phyloP scores from a whole-genome alignment of 768 basidiomycete genomes.

The Tylopilus plumbeoviolaceoides region DNA sequence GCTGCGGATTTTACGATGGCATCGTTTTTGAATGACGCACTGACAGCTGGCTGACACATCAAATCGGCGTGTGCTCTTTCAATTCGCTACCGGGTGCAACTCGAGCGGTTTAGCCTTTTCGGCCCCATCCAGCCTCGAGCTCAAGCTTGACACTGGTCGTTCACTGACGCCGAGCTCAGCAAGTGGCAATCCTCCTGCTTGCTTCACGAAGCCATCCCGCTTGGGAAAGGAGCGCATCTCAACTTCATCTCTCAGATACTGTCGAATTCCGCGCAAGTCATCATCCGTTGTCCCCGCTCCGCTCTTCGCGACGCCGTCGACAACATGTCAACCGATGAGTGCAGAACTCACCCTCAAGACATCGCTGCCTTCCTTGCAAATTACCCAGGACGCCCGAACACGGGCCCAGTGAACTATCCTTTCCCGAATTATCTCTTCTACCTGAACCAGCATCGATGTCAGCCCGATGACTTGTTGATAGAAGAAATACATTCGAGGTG shows the following conservation, averaged over 20 bases:
- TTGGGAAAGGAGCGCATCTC: neutral
- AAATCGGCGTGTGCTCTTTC: neutral
- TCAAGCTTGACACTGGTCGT: neutral
- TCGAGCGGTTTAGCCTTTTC: slow-evolving; percentile 18
- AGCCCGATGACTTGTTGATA: slow-evolving; percentile 57
- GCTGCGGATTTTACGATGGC: neutral
- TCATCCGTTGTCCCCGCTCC: slow-evolving; percentile 9
- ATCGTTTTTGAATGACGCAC: too few species aligned
- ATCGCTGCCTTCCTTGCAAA: slow-evolving; percentile 24
- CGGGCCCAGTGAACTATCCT: slow-evolving; percentile 6
- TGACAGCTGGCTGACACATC: neutral
- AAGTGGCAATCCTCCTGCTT: neutral
- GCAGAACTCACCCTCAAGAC: slow-evolving; percentile 16
- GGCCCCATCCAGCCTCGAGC: too few species aligned
- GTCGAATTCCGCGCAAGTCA: slow-evolving; percentile 2
- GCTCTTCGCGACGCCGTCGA: neutral
- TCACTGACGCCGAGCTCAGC: slow-evolving; percentile 3
- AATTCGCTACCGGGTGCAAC: neutral
- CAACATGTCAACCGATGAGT: slow-evolving; percentile 14
- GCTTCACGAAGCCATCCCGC: neutral
- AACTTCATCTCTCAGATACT: neutral
- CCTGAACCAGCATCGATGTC: slow-evolving; percentile 49
- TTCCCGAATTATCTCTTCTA: slow-evolving; percentile 60
- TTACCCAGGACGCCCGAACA: slow-evolving; percentile 17
- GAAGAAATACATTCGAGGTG: slow-evolving; percentile 62